Conservation (phyloP, 495 filamentous ascomycete species). For the Lepidopterella palustris region DNA sequence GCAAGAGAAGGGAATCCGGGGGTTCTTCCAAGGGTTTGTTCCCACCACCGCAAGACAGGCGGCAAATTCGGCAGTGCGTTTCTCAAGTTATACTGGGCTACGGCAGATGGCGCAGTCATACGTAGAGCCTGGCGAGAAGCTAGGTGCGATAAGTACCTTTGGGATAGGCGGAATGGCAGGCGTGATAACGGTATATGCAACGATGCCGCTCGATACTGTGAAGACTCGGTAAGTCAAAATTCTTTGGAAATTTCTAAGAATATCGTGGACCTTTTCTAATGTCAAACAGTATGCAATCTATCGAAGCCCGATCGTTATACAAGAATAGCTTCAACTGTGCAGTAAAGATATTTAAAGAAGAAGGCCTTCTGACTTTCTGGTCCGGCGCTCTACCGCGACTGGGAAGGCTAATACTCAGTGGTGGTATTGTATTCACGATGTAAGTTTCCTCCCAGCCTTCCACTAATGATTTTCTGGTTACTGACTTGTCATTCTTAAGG, state of each 20-base stretch:
- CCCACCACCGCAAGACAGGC: conserved; percentile 92
- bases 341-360: conserved; percentile 74
- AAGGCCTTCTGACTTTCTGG: conserved; percentile 89
- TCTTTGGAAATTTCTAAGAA: neutral
- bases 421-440: conserved; percentile 98
- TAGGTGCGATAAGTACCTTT: conserved; percentile 84
- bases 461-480: neutral
- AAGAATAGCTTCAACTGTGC: conserved; percentile 87
- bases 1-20: conserved; percentile 76
- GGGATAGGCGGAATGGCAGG: conserved; percentile 86
- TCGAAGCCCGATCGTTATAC: conserved; percentile 77
- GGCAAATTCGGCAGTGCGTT: conserved; percentile 85
- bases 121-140: conserved; percentile 88
- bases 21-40: conserved; percentile 95
- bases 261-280: neutral
- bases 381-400: conserved; percentile 83
- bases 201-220: conserved; percentile 89
- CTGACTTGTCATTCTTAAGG: conserved; percentile 38
- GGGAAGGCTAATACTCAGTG: conserved; percentile 74
- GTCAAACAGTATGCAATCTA: conserved; percentile 77
- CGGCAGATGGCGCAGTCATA: conserved; percentile 90
- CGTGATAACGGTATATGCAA: conserved; percentile 81
- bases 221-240: conserved; percentile 63
- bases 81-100: conserved; percentile 81
- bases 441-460: conserved; percentile 39